Conservation (phyloP, 768 basidiomycete species). For the Suillus tomentosus region DNA sequence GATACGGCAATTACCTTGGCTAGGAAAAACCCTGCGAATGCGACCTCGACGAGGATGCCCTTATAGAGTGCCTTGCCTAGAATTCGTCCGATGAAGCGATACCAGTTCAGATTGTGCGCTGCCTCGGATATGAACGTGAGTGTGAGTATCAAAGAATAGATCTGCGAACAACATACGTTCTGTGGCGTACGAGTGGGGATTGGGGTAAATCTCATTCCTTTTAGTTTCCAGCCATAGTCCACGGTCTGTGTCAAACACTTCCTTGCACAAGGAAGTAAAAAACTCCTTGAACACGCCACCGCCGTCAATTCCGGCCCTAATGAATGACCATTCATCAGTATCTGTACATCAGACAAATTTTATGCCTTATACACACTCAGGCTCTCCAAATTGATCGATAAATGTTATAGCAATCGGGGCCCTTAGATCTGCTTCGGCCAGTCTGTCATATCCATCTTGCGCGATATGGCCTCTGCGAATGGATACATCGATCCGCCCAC, state of each 20-base stretch:
- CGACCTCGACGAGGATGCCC: conserved; percentile 92
- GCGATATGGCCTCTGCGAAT: conserved; percentile 73
- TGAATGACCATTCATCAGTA: conserved; percentile 10
- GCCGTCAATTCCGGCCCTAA: conserved; percentile 89
- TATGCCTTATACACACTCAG: conserved; percentile 59
- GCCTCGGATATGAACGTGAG: conserved; percentile 9
- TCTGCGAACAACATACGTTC: conserved; percentile 62
- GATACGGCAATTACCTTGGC: conserved; percentile 57
- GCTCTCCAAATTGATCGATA: conserved; percentile 84
- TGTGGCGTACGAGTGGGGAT: conserved; percentile 88
- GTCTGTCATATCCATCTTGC: conserved; percentile 88
- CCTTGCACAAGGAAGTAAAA: conserved; percentile 87
- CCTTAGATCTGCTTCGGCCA: conserved; percentile 79
- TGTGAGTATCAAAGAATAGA: background rate
- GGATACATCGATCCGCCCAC: conserved; percentile 27
- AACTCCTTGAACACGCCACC: conserved; percentile 99
- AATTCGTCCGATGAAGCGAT: conserved; percentile 88
- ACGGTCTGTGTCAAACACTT: conserved; percentile 93
- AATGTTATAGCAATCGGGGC: conserved; percentile 88
- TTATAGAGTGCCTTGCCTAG: conserved; percentile 97
- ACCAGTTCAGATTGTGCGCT: conserved; percentile 92
- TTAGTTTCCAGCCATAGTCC: conserved; percentile 92
- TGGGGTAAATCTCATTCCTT: conserved; percentile 94
- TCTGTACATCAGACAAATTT: background rate
- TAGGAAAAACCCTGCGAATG: conserved; percentile 94